Evolutionary conservation across 2,329 filamentous ascomycete genomes (phyloP).

Genomic region (Pyricularia grisea): DNA sequence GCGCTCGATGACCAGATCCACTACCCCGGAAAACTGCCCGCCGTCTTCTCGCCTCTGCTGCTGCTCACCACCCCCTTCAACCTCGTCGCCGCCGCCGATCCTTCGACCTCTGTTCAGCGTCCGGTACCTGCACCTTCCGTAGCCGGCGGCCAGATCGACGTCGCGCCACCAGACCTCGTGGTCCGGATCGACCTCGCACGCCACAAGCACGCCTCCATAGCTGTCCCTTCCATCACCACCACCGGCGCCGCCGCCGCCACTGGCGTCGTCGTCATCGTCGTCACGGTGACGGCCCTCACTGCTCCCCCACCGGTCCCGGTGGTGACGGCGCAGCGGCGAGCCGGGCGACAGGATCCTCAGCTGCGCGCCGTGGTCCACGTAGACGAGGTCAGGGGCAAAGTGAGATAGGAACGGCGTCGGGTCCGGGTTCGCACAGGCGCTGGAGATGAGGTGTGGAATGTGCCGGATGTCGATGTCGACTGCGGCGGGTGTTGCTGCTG

Average conservation of each 20-base stretch:
- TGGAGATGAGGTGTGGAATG: not conserved
- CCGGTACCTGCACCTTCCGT: not conserved
- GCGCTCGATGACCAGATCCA: not conserved
- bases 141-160: not conserved
- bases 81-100: not conserved
- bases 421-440: not conserved
- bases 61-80: not conserved
- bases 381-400: not conserved
- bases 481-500: too few relatives aligned
- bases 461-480: not conserved
- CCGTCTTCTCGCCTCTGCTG: not conserved
- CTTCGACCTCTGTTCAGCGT: not conserved
- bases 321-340: not conserved
- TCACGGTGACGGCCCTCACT: not conserved
- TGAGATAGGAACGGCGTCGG: not conserved
- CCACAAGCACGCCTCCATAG: not conserved
- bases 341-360: not conserved
- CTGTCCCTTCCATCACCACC: too few relatives aligned
- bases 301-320: not conserved
- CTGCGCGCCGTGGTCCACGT: not conserved
- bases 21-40: not conserved
- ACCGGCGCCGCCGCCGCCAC: too few relatives aligned
- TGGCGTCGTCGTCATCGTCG: not conserved
- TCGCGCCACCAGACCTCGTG: not conserved
- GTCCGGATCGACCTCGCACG: not conserved